phyloP scores from a whole-genome alignment of 192 early-diverging fungal species.

The Pecoramyces ruminantium region DNA sequence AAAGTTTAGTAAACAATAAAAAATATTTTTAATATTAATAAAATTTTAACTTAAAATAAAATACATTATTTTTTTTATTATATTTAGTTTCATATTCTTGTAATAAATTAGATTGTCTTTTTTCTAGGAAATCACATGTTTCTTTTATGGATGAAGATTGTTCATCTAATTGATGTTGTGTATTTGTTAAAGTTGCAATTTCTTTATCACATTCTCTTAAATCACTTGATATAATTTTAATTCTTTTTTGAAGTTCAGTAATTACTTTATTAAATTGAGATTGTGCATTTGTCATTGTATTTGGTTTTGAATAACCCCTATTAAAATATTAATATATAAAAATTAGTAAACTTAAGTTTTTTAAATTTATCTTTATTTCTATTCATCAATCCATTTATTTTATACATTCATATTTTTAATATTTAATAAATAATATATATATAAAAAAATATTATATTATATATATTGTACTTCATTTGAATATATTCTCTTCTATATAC shows the following conservation, averaged over 20 bases:
- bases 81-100: background rate
- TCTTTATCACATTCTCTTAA: background rate
- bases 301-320: background rate
- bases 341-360: background rate
- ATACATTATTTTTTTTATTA: background rate
- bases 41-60: too few relatives aligned
- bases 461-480: slow-evolving; percentile 9
- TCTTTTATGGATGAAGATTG: background rate
- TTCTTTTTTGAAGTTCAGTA: background rate
- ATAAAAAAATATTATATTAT: background rate
- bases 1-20: too few relatives aligned
- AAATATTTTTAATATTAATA: too few relatives aligned
- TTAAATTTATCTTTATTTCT: too few relatives aligned
- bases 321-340: background rate
- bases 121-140: background rate
- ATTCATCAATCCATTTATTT: too few relatives aligned
- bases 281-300: background rate
- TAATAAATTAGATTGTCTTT: background rate
- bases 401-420: too few relatives aligned
- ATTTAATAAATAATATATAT: too few relatives aligned
- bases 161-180: background rate
- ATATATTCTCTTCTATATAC: slow-evolving; percentile 37
- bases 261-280: background rate
- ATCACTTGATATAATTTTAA: background rate
- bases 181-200: background rate